These are phyloP conservation scores for Rutstroemia sp. DNA, from an alignment of 2,329 filamentous ascomycete genomes.

Conservation along the genomic window DNA sequence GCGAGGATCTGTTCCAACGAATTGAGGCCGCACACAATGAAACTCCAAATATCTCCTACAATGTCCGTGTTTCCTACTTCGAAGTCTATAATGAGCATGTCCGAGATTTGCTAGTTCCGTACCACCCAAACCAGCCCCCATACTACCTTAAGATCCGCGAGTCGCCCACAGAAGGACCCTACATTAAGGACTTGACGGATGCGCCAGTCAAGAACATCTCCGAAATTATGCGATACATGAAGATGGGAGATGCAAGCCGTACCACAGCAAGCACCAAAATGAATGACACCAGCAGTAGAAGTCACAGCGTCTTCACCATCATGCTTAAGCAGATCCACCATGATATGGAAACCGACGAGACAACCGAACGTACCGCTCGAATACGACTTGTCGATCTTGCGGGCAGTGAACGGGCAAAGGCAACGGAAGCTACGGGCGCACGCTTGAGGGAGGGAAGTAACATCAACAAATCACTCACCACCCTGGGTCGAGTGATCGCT, in stretches of 20 bases:
- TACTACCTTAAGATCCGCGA: constrained; percentile 97
- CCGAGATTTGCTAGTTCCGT: constrained; percentile 79
- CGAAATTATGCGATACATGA: constrained; percentile 89
- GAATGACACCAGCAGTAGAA: constrained; percentile 97
- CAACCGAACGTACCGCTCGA: constrained; percentile 85
- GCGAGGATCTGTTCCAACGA: constrained; percentile 89
- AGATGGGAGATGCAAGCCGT: constrained; percentile 76
- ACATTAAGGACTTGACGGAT: constrained; percentile 94
- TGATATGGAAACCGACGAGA: constrained; percentile 94
- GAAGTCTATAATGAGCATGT: constrained; percentile 99
- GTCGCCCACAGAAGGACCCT: constrained; percentile 88
- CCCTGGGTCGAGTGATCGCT: constrained; percentile 89
- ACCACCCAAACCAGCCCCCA: constrained; percentile 60
- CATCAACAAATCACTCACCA: constrained; percentile 98
- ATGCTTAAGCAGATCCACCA: constrained; percentile 98
- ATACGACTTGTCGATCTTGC: constrained; percentile 94
- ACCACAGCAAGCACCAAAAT: constrained; percentile 95
- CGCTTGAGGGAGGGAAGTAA: constrained; percentile 91
- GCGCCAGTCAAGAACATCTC: constrained; percentile 79
- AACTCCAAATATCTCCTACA: constrained; percentile 89
- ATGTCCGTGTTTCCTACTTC: constrained; percentile 95
- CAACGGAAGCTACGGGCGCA: constrained; percentile 88
- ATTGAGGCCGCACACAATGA: constrained; percentile 70
- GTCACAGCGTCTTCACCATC: constrained; percentile 95
- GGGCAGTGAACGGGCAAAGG: constrained; percentile 88